Conservation (phyloP, 1,284 basidiomycete species). For the Kwoniella shivajii region DNA sequence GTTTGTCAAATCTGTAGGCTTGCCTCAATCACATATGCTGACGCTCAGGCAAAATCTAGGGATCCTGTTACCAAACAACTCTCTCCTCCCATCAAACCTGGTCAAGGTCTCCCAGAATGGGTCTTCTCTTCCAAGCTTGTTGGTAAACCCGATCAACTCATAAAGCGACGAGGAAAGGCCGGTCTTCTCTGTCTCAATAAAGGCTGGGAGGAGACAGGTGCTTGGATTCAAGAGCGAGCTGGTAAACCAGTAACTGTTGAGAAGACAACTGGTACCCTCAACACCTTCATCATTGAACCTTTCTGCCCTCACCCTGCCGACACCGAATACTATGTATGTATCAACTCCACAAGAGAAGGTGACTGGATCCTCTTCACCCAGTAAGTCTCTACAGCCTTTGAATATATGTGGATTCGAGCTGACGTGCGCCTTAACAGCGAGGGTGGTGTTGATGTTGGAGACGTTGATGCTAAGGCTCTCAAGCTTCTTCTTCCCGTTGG, state of each 20-base stretch:
- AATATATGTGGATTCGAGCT: not conserved
- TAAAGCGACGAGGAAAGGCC: constrained; percentile 98
- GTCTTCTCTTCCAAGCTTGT: constrained; percentile 85
- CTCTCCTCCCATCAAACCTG: constrained; percentile 64
- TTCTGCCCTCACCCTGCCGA: constrained; percentile 93
- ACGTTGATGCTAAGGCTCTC: constrained; percentile 97
- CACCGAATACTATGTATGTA: constrained; percentile 98
- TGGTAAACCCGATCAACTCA: constrained; percentile 95
- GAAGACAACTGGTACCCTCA: constrained; percentile 87
- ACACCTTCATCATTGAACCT: constrained; percentile 97
- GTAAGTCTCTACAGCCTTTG: constrained; percentile 20
- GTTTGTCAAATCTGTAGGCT: not conserved
- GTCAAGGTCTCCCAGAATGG: constrained; percentile 75
- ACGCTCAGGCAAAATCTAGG: too few relatives aligned
- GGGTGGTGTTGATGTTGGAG: constrained; percentile 97
- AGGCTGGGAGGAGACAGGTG: constrained; percentile 78
- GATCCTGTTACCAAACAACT: constrained; percentile 78
- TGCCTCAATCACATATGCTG: too few relatives aligned
- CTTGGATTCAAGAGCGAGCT: constrained; percentile 86
- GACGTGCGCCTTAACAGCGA: constrained; percentile 57
- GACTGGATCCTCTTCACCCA: constrained; percentile 98
- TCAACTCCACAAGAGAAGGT: constrained; percentile 92
- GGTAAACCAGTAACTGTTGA: constrained; percentile 96
- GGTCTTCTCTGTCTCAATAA: constrained; percentile 94
- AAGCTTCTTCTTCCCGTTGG: constrained; percentile 82